Evolutionary conservation across 345 rosid genomes (phyloP).

Genomic region (Citrus sp.): DNA sequence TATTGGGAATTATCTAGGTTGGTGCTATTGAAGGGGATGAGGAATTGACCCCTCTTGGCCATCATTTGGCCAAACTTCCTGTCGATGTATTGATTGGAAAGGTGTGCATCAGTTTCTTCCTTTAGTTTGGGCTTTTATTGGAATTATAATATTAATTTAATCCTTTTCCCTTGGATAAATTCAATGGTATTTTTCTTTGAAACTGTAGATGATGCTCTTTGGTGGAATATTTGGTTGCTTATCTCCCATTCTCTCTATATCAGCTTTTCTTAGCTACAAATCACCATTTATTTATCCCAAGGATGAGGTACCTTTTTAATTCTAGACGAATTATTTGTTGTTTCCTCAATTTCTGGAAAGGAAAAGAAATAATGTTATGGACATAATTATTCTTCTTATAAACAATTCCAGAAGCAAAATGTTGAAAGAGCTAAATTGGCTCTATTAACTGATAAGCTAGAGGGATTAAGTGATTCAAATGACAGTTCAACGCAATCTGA

Average conservation of each 20-base stretch:
- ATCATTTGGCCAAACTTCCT: constrained; percentile 92
- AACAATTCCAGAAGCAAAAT: constrained; percentile 53
- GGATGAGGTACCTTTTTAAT: constrained; percentile 63
- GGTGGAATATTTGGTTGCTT: constrained; percentile 96
- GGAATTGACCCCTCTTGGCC: constrained; percentile 89
- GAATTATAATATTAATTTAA: neutral
- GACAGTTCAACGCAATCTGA: constrained; percentile 65
- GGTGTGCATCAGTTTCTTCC: constrained; percentile 33
- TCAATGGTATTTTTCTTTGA: constrained; percentile 7
- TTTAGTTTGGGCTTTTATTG: neutral
- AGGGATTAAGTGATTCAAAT: constrained; percentile 42
- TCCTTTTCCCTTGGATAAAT: neutral
- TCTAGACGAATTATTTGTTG: neutral
- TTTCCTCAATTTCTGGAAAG: neutral
- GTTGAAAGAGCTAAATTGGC: constrained; percentile 80
- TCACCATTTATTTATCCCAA: constrained; percentile 88
- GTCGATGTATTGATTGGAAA: constrained; percentile 89
- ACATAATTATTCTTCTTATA: neutral
- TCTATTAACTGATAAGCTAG: constrained; percentile 56
- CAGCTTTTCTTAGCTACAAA: constrained; percentile 91
- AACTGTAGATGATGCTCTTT: constrained; percentile 80
- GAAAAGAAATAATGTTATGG: neutral
- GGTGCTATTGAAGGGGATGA: constrained; percentile 91
- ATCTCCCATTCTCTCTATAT: constrained; percentile 89
- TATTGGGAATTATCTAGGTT: constrained; percentile 44